Evolutionary conservation across 2,329 filamentous ascomycete genomes (phyloP), one percentile per base, ranked within the genome.

Genomic region (Penicillium sclerotiorum): DNA sequence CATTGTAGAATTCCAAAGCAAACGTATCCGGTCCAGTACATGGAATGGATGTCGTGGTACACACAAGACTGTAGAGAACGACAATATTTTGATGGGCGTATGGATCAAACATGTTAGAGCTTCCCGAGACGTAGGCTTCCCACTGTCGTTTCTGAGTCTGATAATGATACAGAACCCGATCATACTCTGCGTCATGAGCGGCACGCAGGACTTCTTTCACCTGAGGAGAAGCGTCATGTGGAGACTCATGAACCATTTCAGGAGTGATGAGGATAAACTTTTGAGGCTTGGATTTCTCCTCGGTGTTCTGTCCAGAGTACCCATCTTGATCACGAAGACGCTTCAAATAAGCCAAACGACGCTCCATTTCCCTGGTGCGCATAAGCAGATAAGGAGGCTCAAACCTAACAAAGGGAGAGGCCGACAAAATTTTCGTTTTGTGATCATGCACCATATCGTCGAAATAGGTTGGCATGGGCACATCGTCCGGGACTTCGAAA

Each of bases 11-110:
- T 25, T 88, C 89, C 50, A 99, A 83, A 13, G 89, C 89, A 33
- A 97, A 83, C n/a, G 96, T 79, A 51, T 91, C 90, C 1, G 94
- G 94, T 21, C 95, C 95, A 38, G 87, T 85, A 64, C 94, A 99
- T 1, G 94, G 94, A 33, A 96, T 91, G 46, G 94, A 95, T 1
- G 91, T 96, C 53, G 88, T 85, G 0, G 92, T 96, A 67, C 93
- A 97, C 43, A 96, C 93, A 20, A 94, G 84, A 13, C 93, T 97
- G 72, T 95, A 95, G 8, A 99, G 76, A 2, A 97, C 89, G 9
- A 95, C 90, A 52, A 99, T 96, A 64, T 94, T 96, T 64, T 99
- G 94, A 65, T 99, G 95, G 0, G 90, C 89, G 65, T 91, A 94
- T 0, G 95, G 94, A 65, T 99, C 91, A 61, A 96, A 99, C 1